These are phyloP conservation scores for Spathaspora gorwiae DNA, from an alignment of 805 yeast species.

Conservation along the genomic window DNA sequence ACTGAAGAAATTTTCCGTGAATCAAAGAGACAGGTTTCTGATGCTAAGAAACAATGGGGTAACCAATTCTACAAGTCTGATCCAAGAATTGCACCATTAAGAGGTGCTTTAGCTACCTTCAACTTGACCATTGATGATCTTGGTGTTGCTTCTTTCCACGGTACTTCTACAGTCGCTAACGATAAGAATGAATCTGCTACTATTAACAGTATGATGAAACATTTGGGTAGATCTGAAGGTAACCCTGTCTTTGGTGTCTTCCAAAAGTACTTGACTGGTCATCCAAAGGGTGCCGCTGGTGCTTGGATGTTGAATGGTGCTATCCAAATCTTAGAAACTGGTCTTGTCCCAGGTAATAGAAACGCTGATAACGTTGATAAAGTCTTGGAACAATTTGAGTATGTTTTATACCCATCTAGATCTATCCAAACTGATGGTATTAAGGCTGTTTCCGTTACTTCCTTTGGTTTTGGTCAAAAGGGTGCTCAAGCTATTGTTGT, in stretches of 20 bases:
- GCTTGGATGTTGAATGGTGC: conserved; percentile 99
- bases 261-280: conserved; percentile 99
- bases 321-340: conserved; percentile 84
- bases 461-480: conserved; percentile 99
- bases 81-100: conserved; percentile 91
- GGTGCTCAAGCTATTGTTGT: conserved; percentile 94
- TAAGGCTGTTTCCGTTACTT: conserved; percentile 94
- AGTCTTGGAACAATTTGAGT: conserved; percentile 74
- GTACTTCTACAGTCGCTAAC: conserved; percentile 97
- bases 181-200: conserved; percentile 97
- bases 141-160: conserved; percentile 97
- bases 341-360: conserved; percentile 97
- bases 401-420: conserved; percentile 91
- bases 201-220: conserved; percentile 86
- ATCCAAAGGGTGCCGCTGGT: conserved; percentile 99
- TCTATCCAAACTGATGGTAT: conserved; percentile 92
- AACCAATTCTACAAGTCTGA: conserved; percentile 88
- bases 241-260: conserved; percentile 96
- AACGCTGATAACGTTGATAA: conserved; percentile 96
- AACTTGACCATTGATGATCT: conserved; percentile 91
- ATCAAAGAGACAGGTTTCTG: conserved; percentile 76
- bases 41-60: conserved; percentile 93
- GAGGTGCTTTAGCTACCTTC: conserved; percentile 95
- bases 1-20: conserved; percentile 83
- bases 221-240: conserved; percentile 95